Evolutionary conservation across 306 rosid species (phyloP).

Genomic region (Quercus dentata): DNA sequence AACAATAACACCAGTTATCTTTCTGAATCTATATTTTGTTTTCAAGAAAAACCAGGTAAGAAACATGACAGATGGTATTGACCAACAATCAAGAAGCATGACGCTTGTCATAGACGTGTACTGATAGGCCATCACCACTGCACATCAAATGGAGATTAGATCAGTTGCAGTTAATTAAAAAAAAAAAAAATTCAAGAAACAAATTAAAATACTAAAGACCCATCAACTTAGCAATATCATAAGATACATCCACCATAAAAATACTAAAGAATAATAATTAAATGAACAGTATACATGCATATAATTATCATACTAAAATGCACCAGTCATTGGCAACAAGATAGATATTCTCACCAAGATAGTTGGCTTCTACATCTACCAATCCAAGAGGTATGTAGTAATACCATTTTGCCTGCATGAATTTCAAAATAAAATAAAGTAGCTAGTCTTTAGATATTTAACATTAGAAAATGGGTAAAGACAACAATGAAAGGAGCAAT

Average conservation of each 20-base stretch:
- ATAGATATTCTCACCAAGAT: conserved; percentile 57
- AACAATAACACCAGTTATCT: conserved; percentile 70
- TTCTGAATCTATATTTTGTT: conserved; percentile 73
- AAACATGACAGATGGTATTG: conserved; percentile 88
- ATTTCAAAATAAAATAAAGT: conserved; percentile 4
- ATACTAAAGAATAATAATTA: background rate
- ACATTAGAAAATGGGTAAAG: background rate
- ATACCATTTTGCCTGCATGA: conserved; percentile 83
- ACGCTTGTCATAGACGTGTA: conserved; percentile 94
- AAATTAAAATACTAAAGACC: background rate
- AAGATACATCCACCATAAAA: background rate
- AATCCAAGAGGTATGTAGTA: conserved; percentile 73
- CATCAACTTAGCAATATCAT: background rate
- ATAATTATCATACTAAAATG: background rate
- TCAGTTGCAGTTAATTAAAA: conserved; percentile 2
- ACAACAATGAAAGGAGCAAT: background rate
- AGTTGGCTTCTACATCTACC: conserved; percentile 95
- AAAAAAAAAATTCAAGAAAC: conserved; percentile 2
- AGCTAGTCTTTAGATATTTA: conserved; percentile 3
- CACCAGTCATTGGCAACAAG: background rate
- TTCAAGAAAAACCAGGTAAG: conserved; percentile 96
- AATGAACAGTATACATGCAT: background rate
- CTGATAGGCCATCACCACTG: conserved; percentile 99
- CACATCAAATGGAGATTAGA: conserved; percentile 23
- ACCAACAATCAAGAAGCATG: conserved; percentile 97